phyloP scores from a whole-genome alignment of 768 basidiomycete genomes.

The Kwoniella heveanensis region DNA sequence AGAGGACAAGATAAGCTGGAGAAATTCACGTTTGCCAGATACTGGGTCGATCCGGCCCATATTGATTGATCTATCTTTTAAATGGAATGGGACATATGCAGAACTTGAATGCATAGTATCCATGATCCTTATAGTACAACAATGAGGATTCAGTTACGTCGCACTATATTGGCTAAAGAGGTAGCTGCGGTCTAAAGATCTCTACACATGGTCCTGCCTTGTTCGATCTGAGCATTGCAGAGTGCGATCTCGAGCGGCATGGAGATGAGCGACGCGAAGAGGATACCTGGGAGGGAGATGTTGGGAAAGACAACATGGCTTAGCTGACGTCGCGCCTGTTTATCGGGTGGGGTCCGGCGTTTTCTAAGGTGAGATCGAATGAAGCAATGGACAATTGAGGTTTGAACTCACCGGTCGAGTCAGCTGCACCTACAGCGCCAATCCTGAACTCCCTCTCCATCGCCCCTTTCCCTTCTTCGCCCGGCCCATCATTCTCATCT shows the following conservation, averaged over 20 bases:
- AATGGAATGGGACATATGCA: neutral
- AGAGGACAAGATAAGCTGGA: neutral
- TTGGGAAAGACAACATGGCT: too few relatives aligned
- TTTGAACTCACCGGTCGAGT: slow-evolving; percentile 44
- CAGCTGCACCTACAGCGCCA: slow-evolving; percentile 49
- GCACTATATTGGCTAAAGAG: too few relatives aligned
- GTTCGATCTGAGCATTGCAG: slow-evolving; percentile 48
- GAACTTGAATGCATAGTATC: neutral
- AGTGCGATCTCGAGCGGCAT: slow-evolving; percentile 53
- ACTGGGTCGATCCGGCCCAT: too few relatives aligned
- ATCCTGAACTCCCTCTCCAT: slow-evolving; percentile 51
- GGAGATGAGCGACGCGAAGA: slow-evolving; percentile 52
- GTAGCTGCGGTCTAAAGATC: slow-evolving; percentile 46
- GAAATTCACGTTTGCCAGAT: too few relatives aligned
- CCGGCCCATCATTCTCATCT: slow-evolving; percentile 52
- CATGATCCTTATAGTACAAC: slow-evolving; percentile 5
- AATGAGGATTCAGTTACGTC: neutral
- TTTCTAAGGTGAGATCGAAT: too few relatives aligned
- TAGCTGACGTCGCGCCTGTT: too few relatives aligned
- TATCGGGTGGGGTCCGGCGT: too few relatives aligned
- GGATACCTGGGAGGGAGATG: slow-evolving; percentile 36
- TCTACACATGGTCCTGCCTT: slow-evolving; percentile 47
- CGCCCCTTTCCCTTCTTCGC: slow-evolving; percentile 57
- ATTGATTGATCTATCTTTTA: too few relatives aligned
- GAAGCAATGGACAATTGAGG: too few relatives aligned